Percentiles rank a stretch among this genome's conserved stretches.
These are phyloP conservation scores for Spinacia oleracea DNA, from an alignment of 179 eudicot genomes.

Conservation along the genomic window DNA sequence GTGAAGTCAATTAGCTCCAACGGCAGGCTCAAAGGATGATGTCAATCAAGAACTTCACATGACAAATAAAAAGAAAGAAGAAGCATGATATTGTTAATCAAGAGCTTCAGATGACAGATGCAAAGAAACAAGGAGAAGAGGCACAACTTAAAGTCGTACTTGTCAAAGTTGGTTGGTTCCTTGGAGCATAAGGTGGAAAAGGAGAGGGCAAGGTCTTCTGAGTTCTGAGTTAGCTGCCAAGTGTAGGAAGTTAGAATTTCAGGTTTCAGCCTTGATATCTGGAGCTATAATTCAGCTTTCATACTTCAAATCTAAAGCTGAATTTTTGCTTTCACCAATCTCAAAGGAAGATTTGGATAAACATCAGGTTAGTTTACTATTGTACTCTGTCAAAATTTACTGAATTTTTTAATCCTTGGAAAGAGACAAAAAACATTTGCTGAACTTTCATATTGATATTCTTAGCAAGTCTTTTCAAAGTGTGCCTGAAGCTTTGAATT, in stretches of 20 bases:
- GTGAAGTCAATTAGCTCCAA: constrained; percentile 34
- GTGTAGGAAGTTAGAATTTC: constrained; percentile 53
- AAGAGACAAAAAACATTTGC: background rate
- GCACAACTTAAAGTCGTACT: too few species aligned
- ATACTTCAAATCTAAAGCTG: too few species aligned
- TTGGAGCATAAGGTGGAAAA: constrained; percentile 53
- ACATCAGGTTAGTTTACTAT: constrained; percentile 65
- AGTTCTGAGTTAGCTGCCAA: constrained; percentile 45
- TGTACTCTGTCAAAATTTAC: constrained; percentile 10
- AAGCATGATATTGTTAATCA: too few species aligned
- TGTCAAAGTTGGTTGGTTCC: too few species aligned
- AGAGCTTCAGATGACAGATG: too few species aligned
- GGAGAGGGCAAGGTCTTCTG: constrained; percentile 55
- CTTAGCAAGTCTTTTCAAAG: background rate
- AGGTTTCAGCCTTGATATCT: constrained; percentile 44
- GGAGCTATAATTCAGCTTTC: constrained; percentile 39
- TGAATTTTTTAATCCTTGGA: background rate
- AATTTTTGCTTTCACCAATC: constrained; percentile 8
- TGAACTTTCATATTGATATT: background rate
- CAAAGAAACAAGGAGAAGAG: too few species aligned
- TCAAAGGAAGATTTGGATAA: constrained; percentile 47
- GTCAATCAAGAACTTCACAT: too few species aligned
- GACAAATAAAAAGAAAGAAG: too few species aligned
- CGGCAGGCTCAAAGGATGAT: too few species aligned
- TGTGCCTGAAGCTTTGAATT: too few species aligned